Evolutionary conservation across 2,329 filamentous ascomycete genomes (phyloP).

Genomic region (Zymoseptoria ardabiliae): DNA sequence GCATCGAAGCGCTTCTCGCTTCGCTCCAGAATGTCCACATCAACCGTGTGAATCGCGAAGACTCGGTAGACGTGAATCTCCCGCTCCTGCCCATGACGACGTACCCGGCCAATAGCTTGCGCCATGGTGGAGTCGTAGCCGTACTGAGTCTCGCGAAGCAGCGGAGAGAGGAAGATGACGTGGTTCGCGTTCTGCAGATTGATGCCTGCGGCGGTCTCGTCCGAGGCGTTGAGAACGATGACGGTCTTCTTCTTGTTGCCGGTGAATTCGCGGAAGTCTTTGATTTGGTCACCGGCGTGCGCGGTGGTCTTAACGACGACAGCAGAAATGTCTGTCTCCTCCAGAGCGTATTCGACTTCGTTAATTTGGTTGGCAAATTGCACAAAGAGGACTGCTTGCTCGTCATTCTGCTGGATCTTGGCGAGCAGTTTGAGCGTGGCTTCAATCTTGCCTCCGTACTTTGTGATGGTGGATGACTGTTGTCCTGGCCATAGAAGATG

Average conservation of each 20-base stretch:
- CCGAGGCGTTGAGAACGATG: constrained; percentile 50
- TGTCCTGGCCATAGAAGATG: constrained; percentile 36
- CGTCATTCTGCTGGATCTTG: constrained; percentile 30
- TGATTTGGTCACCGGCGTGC: constrained; percentile 15
- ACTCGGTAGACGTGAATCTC: constrained; percentile 60
- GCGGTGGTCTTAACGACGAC: constrained; percentile 31
- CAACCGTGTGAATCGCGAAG: constrained; percentile 66
- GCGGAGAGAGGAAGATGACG: constrained; percentile 54
- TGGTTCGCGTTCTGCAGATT: constrained; percentile 60
- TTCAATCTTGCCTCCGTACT: constrained; percentile 43
- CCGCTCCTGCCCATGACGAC: constrained; percentile 52
- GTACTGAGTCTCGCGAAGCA: constrained; percentile 44
- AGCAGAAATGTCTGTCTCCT: constrained; percentile 26
- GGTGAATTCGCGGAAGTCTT: constrained; percentile 15
- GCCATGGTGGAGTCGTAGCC: constrained; percentile 52
- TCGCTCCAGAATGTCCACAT: constrained; percentile 42
- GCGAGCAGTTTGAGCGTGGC: constrained; percentile 40
- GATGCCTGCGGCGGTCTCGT: constrained; percentile 51
- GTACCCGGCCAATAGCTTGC: constrained; percentile 56
- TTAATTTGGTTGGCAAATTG: constrained; percentile 44
- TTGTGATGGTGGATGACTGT: constrained; percentile 24
- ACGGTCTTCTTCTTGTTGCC: constrained; percentile 36
- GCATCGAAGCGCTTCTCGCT: constrained; percentile 31
- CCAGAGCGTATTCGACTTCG: constrained; percentile 31
- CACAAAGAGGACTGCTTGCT: constrained; percentile 51